phyloP scores from a whole-genome alignment of 495 filamentous ascomycete genomes.

The Parachaetomium inaequale region DNA sequence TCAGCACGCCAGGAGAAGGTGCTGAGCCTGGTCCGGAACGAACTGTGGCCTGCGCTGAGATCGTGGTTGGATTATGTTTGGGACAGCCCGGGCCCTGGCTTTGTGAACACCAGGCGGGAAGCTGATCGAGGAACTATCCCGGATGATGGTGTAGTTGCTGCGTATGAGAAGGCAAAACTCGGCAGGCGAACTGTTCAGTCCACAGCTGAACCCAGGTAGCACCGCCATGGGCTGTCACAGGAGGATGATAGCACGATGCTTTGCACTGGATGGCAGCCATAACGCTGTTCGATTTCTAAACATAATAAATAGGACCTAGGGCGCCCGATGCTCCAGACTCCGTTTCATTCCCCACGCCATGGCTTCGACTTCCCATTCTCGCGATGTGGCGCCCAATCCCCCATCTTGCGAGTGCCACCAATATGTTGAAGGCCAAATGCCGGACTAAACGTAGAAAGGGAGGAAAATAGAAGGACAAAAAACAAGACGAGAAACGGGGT shows the following conservation, averaged over 20 bases:
- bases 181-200: background rate
- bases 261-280: background rate
- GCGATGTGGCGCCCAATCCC: background rate
- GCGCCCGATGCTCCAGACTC: slow-evolving; percentile 19
- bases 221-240: background rate
- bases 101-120: slow-evolving; percentile 48
- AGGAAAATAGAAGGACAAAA: background rate
- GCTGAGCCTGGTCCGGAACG: slow-evolving; percentile 54
- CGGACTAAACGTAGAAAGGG: background rate
- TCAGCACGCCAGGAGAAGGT: slow-evolving; percentile 57
- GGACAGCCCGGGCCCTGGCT: slow-evolving; percentile 61
- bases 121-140: slow-evolving; percentile 28
- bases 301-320: background rate
- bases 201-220: background rate
- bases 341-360: background rate
- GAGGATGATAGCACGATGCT: background rate
- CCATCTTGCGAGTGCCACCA: background rate
- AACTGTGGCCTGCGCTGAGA: slow-evolving; percentile 60
- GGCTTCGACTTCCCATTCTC: slow-evolving; percentile 13
- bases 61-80: slow-evolving; percentile 71
- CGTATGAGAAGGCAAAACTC: slow-evolving; percentile 21
- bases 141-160: slow-evolving; percentile 29
- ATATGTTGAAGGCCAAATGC: background rate
- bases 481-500: background rate
- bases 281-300: slow-evolving; percentile 12